A percentile compares a stretch with the other conserved stretches of the same genome.
Conservation (phyloP, 768 basidiomycete species). For the Kwoniella mangroviensis region DNA sequence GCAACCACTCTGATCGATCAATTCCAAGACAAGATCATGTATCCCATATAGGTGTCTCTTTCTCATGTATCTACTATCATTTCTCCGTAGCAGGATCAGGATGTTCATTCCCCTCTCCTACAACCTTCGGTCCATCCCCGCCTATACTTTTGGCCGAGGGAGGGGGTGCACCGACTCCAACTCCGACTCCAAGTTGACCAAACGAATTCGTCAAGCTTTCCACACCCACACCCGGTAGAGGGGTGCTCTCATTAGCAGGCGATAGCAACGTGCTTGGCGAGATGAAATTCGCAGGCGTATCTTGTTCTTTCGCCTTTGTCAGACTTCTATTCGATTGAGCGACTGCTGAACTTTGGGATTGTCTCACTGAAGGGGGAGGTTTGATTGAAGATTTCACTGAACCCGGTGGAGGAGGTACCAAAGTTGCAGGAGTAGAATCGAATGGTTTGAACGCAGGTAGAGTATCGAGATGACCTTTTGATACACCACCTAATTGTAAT, state of each 20-base stretch:
- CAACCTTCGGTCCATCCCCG: conserved; percentile 23
- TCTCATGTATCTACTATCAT: neutral
- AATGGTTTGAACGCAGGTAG: conserved; percentile 54
- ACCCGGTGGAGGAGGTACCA: conserved; percentile 17
- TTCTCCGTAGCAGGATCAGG: conserved; percentile 35
- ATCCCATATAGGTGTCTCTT: neutral
- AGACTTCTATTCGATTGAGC: conserved; percentile 3
- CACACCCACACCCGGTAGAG: conserved; percentile 22
- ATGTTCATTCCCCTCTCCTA: conserved; percentile 18
- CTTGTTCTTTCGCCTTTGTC: conserved; percentile 7
- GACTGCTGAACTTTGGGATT: conserved; percentile 3
- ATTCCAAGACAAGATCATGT: neutral
- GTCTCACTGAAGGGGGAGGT: conserved; percentile 15
- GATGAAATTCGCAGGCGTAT: conserved; percentile 41
- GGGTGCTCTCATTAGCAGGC: conserved; percentile 26
- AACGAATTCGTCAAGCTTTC: conserved; percentile 36
- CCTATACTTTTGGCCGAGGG: conserved; percentile 21
- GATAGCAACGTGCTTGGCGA: conserved; percentile 50
- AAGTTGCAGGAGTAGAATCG: conserved; percentile 16
- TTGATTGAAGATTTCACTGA: conserved; percentile 16
- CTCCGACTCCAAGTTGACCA: conserved; percentile 32
- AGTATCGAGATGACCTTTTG: conserved; percentile 21
- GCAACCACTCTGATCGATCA: neutral
- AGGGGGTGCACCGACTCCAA: conserved; percentile 11
- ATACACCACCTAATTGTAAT: conserved; percentile 11